phyloP scores from a whole-genome alignment of 176 grass and related monocot genomes.

The Lolium multiflorum region DNA sequence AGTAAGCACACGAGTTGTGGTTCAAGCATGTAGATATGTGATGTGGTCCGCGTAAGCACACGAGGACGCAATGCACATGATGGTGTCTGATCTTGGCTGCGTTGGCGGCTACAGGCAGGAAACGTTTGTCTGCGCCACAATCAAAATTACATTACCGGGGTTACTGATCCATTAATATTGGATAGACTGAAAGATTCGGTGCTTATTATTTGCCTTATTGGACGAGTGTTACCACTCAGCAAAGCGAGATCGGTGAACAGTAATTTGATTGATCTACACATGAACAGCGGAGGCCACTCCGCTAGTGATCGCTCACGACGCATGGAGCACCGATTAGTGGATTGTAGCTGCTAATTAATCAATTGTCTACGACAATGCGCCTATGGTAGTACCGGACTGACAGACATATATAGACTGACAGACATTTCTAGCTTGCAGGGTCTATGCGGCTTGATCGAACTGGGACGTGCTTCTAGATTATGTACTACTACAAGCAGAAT shows the following conservation, averaged over 20 bases:
- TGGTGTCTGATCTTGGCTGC: constrained; percentile 28
- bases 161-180: neutral
- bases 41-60: neutral
- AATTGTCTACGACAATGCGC: neutral
- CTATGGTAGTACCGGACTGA: neutral
- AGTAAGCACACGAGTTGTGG: neutral
- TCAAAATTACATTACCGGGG: neutral
- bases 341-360: neutral
- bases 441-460: neutral
- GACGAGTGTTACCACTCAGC: constrained; percentile 15
- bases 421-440: neutral
- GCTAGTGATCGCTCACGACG: neutral
- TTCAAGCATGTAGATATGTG: neutral
- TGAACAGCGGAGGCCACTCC: constrained; percentile 32
- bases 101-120: neutral
- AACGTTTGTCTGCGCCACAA: neutral
- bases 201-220: neutral
- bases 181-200: constrained; percentile 8
- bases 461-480: no score
- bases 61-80: neutral
- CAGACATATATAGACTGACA: neutral
- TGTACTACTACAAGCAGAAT: no score
- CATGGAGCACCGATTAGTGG: neutral
- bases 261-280: neutral
- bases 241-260: neutral